Percentiles rank a stretch among this genome's conserved stretches.
phyloP scores from a whole-genome alignment of 371 early-diverging fungal genomes.

The Mortierella sp. region DNA sequence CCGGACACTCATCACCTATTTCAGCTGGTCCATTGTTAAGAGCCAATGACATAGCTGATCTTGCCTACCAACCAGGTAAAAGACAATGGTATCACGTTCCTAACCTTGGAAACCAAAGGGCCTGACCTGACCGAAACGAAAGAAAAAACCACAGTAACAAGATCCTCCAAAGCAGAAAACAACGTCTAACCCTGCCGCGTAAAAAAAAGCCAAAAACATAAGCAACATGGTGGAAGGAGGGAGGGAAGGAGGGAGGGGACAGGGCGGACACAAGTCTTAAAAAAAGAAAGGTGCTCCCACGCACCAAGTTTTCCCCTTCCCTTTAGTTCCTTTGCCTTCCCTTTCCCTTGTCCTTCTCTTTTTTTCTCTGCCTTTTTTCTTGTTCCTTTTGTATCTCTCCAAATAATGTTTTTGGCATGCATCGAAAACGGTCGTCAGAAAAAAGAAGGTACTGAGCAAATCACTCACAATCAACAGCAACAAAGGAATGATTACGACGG shows the following conservation, averaged over 20 bases:
- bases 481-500: slow-evolving; percentile 4
- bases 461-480: background rate
- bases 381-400: background rate
- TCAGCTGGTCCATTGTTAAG: background rate
- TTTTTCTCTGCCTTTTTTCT: background rate
- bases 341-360: background rate
- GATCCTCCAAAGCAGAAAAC: background rate
- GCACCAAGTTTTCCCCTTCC: too few relatives aligned
- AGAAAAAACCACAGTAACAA: background rate
- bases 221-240: background rate
- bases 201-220: background rate
- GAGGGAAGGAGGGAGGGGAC: background rate
- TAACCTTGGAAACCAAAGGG: background rate
- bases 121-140: too few relatives aligned
- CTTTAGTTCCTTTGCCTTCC: too few relatives aligned
- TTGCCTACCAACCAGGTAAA: background rate
- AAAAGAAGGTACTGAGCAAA: background rate
- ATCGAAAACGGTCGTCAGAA: slow-evolving; percentile 2
- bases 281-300: too few relatives aligned
- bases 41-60: background rate
- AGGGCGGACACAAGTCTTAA: background rate
- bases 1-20: background rate
- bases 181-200: background rate
- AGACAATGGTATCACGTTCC: background rate
- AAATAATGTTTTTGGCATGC: background rate